phyloP scores from a whole-genome alignment of 2,329 filamentous ascomycete species.

The Dothideomycetes sp. region DNA sequence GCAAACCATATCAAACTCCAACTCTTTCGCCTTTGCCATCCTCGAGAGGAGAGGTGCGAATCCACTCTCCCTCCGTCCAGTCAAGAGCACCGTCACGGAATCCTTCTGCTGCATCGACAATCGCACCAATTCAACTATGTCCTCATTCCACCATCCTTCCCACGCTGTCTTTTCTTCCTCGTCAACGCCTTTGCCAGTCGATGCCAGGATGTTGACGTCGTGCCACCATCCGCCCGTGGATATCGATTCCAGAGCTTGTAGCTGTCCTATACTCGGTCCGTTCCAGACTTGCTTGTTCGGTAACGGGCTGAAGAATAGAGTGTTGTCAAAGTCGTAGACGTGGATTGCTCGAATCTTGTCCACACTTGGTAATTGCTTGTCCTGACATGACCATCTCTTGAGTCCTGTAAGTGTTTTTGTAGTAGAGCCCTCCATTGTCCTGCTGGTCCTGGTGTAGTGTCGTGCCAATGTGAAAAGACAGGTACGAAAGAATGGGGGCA shows the following conservation, averaged over 20 bases:
- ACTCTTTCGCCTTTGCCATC: constrained; percentile 66
- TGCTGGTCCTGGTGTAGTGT: too few relatives aligned
- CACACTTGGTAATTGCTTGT: constrained; percentile 60
- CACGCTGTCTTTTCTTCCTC: constrained; percentile 76
- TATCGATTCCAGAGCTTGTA: constrained; percentile 68
- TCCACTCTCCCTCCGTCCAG: constrained; percentile 67
- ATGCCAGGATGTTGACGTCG: constrained; percentile 72
- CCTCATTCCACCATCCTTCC: constrained; percentile 96
- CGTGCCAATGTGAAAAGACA: too few relatives aligned
- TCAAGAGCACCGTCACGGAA: constrained; percentile 75
- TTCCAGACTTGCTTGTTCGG: constrained; percentile 88
- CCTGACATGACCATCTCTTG: constrained; percentile 73
- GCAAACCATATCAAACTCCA: constrained; percentile 81
- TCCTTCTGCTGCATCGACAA: constrained; percentile 78
- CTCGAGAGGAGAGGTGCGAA: constrained; percentile 73
- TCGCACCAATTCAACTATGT: constrained; percentile 66
- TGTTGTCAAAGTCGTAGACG: constrained; percentile 98
- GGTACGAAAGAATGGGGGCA: too few relatives aligned
- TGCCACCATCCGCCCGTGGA: constrained; percentile 95
- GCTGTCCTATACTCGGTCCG: constrained; percentile 61
- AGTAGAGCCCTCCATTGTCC: constrained; percentile 2
- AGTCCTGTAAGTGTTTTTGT: constrained; percentile 60
- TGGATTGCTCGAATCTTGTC: constrained; percentile 71
- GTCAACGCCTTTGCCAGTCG: constrained; percentile 74
- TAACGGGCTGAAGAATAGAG: constrained; percentile 81